Evolutionary conservation across 345 rosid genomes (phyloP).

Genomic region (Bruguiera gymnorhiza): DNA sequence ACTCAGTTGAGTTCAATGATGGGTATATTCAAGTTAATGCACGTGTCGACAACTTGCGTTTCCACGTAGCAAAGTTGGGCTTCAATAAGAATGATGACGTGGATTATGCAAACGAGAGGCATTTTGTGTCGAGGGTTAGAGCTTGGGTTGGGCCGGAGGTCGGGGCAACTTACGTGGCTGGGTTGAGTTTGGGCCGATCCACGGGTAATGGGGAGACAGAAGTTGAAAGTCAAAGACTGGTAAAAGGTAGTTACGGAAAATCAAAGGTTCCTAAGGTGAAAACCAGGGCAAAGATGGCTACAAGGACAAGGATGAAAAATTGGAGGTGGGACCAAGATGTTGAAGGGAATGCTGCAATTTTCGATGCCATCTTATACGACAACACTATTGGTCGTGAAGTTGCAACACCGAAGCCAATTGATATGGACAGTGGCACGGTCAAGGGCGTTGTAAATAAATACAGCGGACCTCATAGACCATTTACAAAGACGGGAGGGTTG

Average conservation of each 20-base stretch:
- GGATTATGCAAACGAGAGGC: conserved; percentile 45
- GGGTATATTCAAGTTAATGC: conserved; percentile 59
- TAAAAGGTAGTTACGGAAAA: conserved; percentile 41
- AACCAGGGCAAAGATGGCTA: conserved; percentile 43
- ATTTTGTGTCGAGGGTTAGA: conserved; percentile 57
- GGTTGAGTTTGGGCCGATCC: conserved; percentile 71
- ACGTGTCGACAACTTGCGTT: conserved; percentile 71
- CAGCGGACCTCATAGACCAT: conserved; percentile 38
- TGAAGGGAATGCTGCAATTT: conserved; percentile 73
- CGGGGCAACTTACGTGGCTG: conserved; percentile 68
- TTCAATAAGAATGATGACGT: conserved; percentile 33
- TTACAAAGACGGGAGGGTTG: conserved; percentile 73
- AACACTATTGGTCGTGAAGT: conserved; percentile 48
- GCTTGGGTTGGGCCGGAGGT: conserved; percentile 86
- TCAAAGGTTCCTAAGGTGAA: conserved; percentile 44
- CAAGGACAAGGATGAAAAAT: conserved; percentile 51
- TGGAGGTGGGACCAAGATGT: conserved; percentile 87
- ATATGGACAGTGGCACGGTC: neutral
- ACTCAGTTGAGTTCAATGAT: conserved; percentile 52
- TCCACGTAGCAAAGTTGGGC: conserved; percentile 64
- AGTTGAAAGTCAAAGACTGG: conserved; percentile 38
- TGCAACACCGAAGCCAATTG: conserved; percentile 21
- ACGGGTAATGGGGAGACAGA: conserved; percentile 51
- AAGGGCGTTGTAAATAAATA: conserved; percentile 13
- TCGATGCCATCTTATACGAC: conserved; percentile 63